Evolutionary conservation across 208 protist genomes (phyloP), one percentile per base, ranked within the genome.

Genomic region (Vickermania spadyakhi): DNA sequence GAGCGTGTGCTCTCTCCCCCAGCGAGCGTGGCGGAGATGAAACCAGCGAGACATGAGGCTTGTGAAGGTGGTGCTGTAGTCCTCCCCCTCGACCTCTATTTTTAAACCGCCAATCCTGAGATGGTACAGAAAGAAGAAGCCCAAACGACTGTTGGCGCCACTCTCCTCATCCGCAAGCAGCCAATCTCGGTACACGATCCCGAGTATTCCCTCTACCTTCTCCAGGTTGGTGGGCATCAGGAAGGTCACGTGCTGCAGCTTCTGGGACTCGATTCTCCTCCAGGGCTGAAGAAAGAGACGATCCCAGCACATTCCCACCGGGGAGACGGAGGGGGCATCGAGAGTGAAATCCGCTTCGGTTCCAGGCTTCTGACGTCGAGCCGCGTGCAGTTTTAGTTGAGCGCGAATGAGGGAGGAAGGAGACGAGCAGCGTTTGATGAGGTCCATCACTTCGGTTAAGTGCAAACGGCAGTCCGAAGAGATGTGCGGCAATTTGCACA

Each of bases 41-140:
- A 87, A 89, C 75, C 77, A 92, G 31, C 84, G 77, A 5, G 52
- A 68, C 13, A 86, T 64, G n/a, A 92, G 58, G 59, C 75, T 42
- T 1, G 58, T 61, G 1, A 88, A 55, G 14, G 76, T 73, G 14
- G 45, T 63, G 25, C 56, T 59, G n/a, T 81, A 69, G 50, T 75
- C 60, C 36, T 65, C 52, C n/a, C 52, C 56, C 27, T 41, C 49
- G 2, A 92, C 54, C 42, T 49, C 55, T 28, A 70, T 53, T 29
- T 55, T 21, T 21, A 81, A 27, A 2, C 29, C 53, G 49, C 67
- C 69, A n/a, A 63, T 68, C 54, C 78, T 62, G 31, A 91, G 59
- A 51, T 57, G 41, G 71, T 95, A 95, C 27, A 96, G 68, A 58
- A 91, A 95, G 65, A 87, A 77, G 71, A 95, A 94, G 30, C 91